Conservation (phyloP, 176 grass and related monocot species). For the Elymus sibiricus region DNA sequence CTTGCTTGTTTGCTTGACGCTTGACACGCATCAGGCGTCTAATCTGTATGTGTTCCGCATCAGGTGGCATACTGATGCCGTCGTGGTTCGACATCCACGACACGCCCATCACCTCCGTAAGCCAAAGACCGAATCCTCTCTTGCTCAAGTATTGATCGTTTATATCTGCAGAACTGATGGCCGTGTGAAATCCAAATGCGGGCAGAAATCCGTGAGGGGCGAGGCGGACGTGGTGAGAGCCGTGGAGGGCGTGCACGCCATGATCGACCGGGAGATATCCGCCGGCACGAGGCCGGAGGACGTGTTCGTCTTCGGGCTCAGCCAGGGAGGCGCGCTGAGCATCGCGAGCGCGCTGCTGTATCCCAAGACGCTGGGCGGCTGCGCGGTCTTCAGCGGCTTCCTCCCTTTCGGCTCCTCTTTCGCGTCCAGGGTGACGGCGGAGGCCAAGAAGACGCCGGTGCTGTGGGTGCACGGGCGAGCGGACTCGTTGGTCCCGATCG, state of each 20-base stretch:
- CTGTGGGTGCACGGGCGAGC: conserved; percentile 34
- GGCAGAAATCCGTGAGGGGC: conserved; percentile 54
- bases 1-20: too few relatives aligned
- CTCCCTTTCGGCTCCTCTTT: conserved; percentile 60
- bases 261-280: conserved; percentile 57
- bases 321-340: conserved; percentile 69
- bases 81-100: conserved; percentile 80
- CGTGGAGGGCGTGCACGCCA: conserved; percentile 52
- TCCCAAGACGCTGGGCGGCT: conserved; percentile 58
- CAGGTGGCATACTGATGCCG: conserved; percentile 67
- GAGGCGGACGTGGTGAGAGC: conserved; percentile 59
- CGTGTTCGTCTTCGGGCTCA: conserved; percentile 72
- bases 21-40: too few relatives aligned
- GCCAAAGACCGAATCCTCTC: too few relatives aligned
- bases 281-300: conserved; percentile 39
- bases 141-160: too few relatives aligned
- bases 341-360: conserved; percentile 67
- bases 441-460: conserved; percentile 59
- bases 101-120: conserved; percentile 52
- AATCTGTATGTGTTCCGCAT: neutral
- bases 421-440: conserved; percentile 33
- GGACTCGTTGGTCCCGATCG: conserved; percentile 18
- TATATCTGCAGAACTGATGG: too few relatives aligned
- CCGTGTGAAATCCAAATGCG: too few relatives aligned
- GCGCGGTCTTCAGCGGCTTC: conserved; percentile 75